These are phyloP conservation scores for Trichosanthes cucumerina DNA, from an alignment of 306 rosid genomes.

Conservation along the genomic window DNA sequence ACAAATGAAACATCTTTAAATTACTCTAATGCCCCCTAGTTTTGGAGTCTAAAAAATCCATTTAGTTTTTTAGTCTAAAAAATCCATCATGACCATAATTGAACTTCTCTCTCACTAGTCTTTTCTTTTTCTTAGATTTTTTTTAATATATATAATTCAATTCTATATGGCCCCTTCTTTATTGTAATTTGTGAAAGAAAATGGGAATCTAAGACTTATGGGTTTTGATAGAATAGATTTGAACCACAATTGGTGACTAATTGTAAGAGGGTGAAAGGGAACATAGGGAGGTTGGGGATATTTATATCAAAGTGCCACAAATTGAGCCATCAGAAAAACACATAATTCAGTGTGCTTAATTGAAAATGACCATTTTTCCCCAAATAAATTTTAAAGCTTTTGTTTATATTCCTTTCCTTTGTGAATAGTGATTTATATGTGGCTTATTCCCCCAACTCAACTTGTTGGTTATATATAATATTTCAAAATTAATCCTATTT, in stretches of 20 bases:
- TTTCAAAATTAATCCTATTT: background rate
- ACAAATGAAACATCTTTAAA: too few species aligned
- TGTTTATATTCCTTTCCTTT: background rate
- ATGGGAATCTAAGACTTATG: background rate
- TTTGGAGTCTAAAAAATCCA: background rate
- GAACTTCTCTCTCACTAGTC: background rate
- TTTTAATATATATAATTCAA: background rate
- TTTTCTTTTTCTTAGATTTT: too few species aligned
- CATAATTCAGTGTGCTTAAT: background rate
- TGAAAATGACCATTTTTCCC: background rate
- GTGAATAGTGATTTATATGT: background rate
- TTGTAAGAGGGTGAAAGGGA: too few species aligned
- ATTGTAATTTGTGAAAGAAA: background rate
- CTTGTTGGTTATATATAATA: background rate
- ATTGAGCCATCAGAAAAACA: background rate
- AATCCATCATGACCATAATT: too few species aligned
- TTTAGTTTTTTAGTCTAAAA: background rate
- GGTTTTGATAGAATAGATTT: background rate
- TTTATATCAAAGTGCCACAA: background rate
- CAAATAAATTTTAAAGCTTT: background rate
- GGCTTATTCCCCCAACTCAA: background rate
- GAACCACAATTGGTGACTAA: background rate
- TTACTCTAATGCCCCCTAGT: background rate
- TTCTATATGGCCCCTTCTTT: background rate
- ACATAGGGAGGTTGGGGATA: background rate